Conservation (phyloP, 805 yeast species). For the Wickerhamomyces tratensis region DNA sequence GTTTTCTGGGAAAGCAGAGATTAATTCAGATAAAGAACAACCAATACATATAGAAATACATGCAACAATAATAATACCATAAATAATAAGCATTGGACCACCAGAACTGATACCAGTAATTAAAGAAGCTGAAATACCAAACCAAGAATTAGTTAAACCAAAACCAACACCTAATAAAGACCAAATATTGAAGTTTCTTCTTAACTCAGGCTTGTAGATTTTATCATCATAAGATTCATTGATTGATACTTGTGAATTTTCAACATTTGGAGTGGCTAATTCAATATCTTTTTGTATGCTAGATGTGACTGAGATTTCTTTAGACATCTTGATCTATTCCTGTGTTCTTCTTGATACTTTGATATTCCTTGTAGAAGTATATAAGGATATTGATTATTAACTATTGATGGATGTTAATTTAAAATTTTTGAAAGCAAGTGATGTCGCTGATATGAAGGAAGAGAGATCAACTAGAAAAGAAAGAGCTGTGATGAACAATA, state of each 20-base stretch:
- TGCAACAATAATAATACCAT: slow-evolving; percentile 45
- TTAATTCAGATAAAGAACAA: slow-evolving; percentile 39
- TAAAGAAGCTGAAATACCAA: slow-evolving; percentile 47
- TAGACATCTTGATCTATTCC: too few relatives aligned
- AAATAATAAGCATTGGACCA: slow-evolving; percentile 47
- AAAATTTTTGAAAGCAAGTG: too few relatives aligned
- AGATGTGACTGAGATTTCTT: too few relatives aligned
- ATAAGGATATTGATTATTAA: too few relatives aligned
- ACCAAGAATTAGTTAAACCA: slow-evolving; percentile 54
- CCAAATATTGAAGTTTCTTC: slow-evolving; percentile 29
- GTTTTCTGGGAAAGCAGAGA: slow-evolving; percentile 39
- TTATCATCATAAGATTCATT: neutral
- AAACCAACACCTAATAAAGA: slow-evolving; percentile 50
- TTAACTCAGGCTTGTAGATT: slow-evolving; percentile 7
- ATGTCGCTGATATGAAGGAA: too few relatives aligned
- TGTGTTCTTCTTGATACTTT: too few relatives aligned
- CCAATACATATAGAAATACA: slow-evolving; percentile 37
- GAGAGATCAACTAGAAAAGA: too few relatives aligned
- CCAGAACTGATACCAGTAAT: slow-evolving; percentile 47
- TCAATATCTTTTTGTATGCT: neutral
- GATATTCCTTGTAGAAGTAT: too few relatives aligned
- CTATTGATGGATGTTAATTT: too few relatives aligned
- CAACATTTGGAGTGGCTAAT: too few relatives aligned
- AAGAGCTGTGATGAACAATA: too few relatives aligned
- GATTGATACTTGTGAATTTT: neutral